Evolutionary conservation across 1,284 basidiomycete genomes (phyloP).

Genomic region (Trametes pubescens): DNA sequence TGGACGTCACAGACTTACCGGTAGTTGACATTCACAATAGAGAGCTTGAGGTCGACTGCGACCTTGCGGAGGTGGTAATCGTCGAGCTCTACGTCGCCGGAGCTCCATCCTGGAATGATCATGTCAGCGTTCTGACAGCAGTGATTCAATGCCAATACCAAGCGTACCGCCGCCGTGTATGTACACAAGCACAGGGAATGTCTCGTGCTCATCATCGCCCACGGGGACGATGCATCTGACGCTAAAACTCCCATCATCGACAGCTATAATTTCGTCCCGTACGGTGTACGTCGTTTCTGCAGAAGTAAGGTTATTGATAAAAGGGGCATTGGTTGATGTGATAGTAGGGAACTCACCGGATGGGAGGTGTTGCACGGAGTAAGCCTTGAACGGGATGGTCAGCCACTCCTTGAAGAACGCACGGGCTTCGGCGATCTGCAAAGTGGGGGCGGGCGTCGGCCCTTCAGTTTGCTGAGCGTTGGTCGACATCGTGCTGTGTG

Average conservation of each 20-base stretch:
- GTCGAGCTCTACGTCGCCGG: conserved; percentile 23
- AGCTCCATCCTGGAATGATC: background rate
- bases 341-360: background rate
- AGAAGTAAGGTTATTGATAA: background rate
- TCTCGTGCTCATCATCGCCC: background rate
- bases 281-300: background rate
- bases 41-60: conserved; percentile 24
- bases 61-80: conserved; percentile 26
- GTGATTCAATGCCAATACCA: background rate
- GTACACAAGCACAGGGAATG: background rate
- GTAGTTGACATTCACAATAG: conserved; percentile 32
- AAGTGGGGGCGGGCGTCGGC: background rate
- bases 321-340: background rate
- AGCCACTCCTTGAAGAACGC: background rate
- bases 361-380: background rate
- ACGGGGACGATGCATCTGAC: background rate
- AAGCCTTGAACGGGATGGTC: background rate
- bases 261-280: background rate
- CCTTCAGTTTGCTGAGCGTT: too few relatives aligned
- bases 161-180: background rate
- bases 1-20: conserved; percentile 23
- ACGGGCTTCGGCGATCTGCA: background rate
- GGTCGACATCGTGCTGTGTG: too few relatives aligned
- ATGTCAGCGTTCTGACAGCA: background rate
- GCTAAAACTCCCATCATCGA: background rate